phyloP scores from a whole-genome alignment of 1,139 yeast species.

The Kurtzmaniella natalensis region DNA sequence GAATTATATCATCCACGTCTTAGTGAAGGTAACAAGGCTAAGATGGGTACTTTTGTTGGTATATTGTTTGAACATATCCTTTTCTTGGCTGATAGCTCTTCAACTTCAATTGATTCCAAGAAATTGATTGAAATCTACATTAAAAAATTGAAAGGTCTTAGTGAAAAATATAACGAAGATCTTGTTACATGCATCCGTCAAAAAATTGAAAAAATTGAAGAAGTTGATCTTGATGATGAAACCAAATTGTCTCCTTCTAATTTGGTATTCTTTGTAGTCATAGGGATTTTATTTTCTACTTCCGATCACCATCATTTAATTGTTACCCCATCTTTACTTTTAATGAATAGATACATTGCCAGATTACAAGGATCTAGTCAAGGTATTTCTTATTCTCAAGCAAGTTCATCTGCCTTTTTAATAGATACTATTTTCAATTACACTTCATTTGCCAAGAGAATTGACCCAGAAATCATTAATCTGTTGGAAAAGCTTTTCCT shows the following conservation, averaged over 20 bases:
- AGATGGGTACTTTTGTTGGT: constrained; percentile 59
- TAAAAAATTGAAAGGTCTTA: constrained; percentile 50
- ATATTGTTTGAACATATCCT: constrained; percentile 63
- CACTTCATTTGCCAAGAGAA: constrained; percentile 77
- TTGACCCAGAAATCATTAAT: constrained; percentile 69
- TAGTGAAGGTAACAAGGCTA: constrained; percentile 78
- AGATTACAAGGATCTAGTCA: constrained; percentile 27
- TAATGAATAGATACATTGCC: constrained; percentile 66
- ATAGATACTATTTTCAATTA: constrained; percentile 63
- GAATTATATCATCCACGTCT: constrained; percentile 69
- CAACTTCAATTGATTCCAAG: constrained; percentile 3
- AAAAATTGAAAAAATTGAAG: constrained; percentile 43
- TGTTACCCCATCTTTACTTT: constrained; percentile 75
- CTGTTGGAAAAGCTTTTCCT: constrained; percentile 54
- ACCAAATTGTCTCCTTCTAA: constrained; percentile 42
- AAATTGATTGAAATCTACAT: constrained; percentile 39
- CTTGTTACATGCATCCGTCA: constrained; percentile 47
- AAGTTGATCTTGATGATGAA: constrained; percentile 11
- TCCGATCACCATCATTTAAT: constrained; percentile 94
- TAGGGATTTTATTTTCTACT: constrained; percentile 82
- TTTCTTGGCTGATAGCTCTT: constrained; percentile 29
- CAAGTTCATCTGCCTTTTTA: constrained; percentile 52
- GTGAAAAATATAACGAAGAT: constrained; percentile 62
- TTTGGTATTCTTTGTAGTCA: constrained; percentile 59
- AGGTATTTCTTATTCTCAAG: constrained; percentile 39